phyloP scores from a whole-genome alignment of 2,329 filamentous ascomycete genomes.

The Hymenoscyphus fructigenus region DNA sequence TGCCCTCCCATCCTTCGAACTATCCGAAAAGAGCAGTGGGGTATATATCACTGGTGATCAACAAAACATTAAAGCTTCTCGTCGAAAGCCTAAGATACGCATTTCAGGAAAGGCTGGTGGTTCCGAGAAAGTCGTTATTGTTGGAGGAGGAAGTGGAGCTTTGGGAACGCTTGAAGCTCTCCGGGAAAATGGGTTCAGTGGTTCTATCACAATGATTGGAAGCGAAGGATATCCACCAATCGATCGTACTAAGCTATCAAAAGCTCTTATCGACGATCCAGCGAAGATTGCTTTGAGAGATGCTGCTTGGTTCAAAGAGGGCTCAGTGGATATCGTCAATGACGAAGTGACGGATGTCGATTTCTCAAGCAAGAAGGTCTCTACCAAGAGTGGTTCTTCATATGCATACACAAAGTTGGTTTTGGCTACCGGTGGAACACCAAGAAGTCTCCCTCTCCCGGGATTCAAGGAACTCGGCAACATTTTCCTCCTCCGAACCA shows the following conservation, averaged over 20 bases:
- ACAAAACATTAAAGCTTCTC: conserved; percentile 71
- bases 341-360: conserved; percentile 73
- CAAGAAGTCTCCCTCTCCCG: conserved; percentile 72
- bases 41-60: conserved; percentile 85
- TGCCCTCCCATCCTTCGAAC: conserved; percentile 76
- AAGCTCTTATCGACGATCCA: conserved; percentile 80
- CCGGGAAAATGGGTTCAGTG: conserved; percentile 76
- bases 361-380: conserved; percentile 70
- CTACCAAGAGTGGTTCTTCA: conserved; percentile 71
- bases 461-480: conserved; percentile 86
- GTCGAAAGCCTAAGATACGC: conserved; percentile 71
- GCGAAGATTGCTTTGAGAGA: conserved; percentile 77
- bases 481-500: conserved; percentile 77
- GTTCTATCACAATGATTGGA: conserved; percentile 78
- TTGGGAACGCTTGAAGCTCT: conserved; percentile 81
- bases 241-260: conserved; percentile 93
- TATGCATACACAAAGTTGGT: conserved; percentile 83
- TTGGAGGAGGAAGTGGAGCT: conserved; percentile 84
- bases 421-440: conserved; percentile 81
- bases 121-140: conserved; percentile 72
- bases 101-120: conserved; percentile 53
- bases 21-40: conserved; percentile 76
- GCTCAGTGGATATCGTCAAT: conserved; percentile 55
- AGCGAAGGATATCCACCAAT: conserved; percentile 84
- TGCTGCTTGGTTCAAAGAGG: conserved; percentile 71